Evolutionary conservation across 371 early-diverging fungal genomes (phyloP).

Genomic region (Syncephalastrum racemosum): DNA sequence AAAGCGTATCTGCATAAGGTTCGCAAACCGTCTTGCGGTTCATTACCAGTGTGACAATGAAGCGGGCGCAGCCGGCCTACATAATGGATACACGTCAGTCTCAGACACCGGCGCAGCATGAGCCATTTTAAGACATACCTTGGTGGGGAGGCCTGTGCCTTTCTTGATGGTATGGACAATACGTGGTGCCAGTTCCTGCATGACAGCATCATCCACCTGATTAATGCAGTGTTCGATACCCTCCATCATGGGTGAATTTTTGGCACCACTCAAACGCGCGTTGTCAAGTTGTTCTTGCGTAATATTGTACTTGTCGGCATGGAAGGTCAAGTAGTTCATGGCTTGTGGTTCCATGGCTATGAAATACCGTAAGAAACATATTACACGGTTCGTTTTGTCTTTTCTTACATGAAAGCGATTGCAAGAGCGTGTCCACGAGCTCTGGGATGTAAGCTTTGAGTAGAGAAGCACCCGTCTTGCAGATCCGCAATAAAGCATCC

Average conservation of each 20-base stretch:
- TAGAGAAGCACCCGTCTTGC: constrained; percentile 72
- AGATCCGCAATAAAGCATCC: constrained; percentile 78
- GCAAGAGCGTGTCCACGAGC: constrained; percentile 74
- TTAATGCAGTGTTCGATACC: constrained; percentile 79
- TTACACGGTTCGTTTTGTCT: not conserved
- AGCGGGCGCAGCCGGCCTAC: constrained; percentile 86
- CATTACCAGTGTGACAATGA: constrained; percentile 76
- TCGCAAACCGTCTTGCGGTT: constrained; percentile 59
- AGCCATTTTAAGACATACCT: constrained; percentile 58
- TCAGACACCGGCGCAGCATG: constrained; percentile 24
- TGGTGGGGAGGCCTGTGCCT: constrained; percentile 88
- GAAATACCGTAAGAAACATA: not conserved
- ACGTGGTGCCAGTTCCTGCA: constrained; percentile 66
- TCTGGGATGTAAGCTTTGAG: constrained; percentile 74
- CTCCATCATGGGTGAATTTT: constrained; percentile 82
- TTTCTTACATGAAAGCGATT: constrained; percentile 72
- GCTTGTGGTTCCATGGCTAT: constrained; percentile 56
- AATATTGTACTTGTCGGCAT: constrained; percentile 85
- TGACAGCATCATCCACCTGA: constrained; percentile 69
- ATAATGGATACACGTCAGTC: not conserved
- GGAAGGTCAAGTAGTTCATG: constrained; percentile 88
- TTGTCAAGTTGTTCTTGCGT: constrained; percentile 85
- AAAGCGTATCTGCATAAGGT: constrained; percentile 62
- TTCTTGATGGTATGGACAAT: constrained; percentile 74
- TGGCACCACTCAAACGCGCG: constrained; percentile 68